These are phyloP conservation scores for Medicago ruthenica DNA, from an alignment of 306 rosid genomes.

Conservation along the genomic window DNA sequence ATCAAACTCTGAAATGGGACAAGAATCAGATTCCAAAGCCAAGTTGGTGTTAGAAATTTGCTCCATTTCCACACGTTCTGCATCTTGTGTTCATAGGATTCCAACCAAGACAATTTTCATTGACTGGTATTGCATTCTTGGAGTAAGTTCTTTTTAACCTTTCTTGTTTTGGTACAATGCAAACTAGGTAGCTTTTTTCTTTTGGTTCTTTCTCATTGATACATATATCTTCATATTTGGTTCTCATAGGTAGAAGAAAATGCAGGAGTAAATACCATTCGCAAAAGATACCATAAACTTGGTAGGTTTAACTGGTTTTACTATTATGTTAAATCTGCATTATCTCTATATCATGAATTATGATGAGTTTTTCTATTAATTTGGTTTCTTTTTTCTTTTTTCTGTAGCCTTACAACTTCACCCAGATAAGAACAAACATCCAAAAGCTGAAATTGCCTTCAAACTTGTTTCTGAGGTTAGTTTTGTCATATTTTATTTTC, in stretches of 20 bases:
- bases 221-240: constrained; percentile 33
- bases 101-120: constrained; percentile 49
- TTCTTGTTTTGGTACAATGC: not conserved
- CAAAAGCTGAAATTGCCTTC: constrained; percentile 94
- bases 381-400: not conserved
- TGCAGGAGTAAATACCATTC: constrained; percentile 67
- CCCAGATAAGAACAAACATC: constrained; percentile 93
- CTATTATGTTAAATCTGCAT: constrained; percentile 18
- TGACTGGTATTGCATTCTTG: constrained; percentile 93
- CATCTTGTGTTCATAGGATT: constrained; percentile 63
- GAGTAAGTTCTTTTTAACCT: constrained; percentile 61
- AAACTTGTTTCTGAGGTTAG: constrained; percentile 95
- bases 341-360: constrained; percentile 22
- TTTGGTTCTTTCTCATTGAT: constrained; percentile 29
- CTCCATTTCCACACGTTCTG: constrained; percentile 66
- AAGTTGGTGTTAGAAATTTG: constrained; percentile 76
- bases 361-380: not conserved
- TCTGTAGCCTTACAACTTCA: constrained; percentile 89
- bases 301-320: constrained; percentile 56
- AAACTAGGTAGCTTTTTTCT: too few species aligned
- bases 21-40: constrained; percentile 75
- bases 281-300: constrained; percentile 80
- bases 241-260: constrained; percentile 81
- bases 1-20: constrained; percentile 54
- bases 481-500: constrained; percentile 18